Percentiles rank a stretch among this genome's conserved stretches.
Conservation (phyloP, 257 asterid species). For the Penstemon barbatus region DNA sequence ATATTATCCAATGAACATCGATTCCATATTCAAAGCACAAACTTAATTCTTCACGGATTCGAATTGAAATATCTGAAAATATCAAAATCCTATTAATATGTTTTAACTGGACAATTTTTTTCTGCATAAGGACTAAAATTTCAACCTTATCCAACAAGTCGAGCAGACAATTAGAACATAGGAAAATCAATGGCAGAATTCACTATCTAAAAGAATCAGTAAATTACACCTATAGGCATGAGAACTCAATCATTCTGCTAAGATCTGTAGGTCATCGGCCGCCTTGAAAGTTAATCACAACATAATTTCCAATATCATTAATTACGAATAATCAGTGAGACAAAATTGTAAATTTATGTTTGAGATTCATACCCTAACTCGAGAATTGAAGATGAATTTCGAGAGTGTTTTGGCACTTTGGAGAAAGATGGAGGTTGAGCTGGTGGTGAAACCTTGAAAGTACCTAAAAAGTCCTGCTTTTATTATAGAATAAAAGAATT, state of each 20-base stretch:
- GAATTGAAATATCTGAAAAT: no score
- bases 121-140: neutral
- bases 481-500: no score
- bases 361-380: slow-evolving; percentile 1
- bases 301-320: neutral
- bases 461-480: no score
- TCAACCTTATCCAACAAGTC: neutral
- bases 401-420: neutral
- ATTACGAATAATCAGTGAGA: neutral
- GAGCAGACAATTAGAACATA: neutral
- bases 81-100: no score
- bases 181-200: neutral
- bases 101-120: neutral
- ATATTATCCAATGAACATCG: no score
- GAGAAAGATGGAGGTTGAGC: neutral
- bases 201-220: neutral
- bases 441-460: no score
- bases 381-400: neutral
- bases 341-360: neutral
- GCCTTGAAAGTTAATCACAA: neutral
- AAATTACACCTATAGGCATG: neutral
- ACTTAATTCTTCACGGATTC: no score
- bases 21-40: no score
- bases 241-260: neutral
- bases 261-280: slow-evolving; percentile 11